Conservation (phyloP, 2,329 filamentous ascomycete species). For the Fusarium palustre region DNA sequence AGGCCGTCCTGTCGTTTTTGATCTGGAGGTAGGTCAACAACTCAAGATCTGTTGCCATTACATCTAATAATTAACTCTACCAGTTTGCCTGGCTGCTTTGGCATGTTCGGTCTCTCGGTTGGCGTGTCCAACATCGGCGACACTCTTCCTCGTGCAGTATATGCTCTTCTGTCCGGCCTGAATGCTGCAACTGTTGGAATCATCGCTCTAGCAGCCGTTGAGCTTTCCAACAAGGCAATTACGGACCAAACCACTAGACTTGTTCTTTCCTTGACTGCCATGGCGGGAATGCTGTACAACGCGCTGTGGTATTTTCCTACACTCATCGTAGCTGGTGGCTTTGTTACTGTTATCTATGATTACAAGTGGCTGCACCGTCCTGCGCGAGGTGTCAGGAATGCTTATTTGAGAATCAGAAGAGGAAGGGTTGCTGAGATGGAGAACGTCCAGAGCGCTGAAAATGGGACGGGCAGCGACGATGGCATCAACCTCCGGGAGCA, state of each 20-base stretch:
- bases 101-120: conserved; percentile 75
- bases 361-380: conserved; percentile 56
- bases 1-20: conserved; percentile 69
- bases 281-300: conserved; percentile 76
- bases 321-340: conserved; percentile 49
- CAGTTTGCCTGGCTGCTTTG: conserved; percentile 74
- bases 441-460: background rate
- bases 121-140: conserved; percentile 71
- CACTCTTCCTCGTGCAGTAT: conserved; percentile 70
- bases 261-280: conserved; percentile 71
- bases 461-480: background rate
- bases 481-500: background rate
- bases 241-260: conserved; percentile 72
- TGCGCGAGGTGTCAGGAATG: fast-evolving
- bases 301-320: conserved; percentile 81
- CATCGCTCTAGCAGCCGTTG: conserved; percentile 75
- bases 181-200: conserved; percentile 80
- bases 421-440: fast-evolving
- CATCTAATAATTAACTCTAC: conserved; percentile 41
- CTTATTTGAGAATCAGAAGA: fast-evolving
- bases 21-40: conserved; percentile 68
- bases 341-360: background rate
- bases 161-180: conserved; percentile 76
- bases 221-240: conserved; percentile 75
- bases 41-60: conserved; percentile 45